A percentile compares a stretch with the other conserved stretches of the same genome.
Evolutionary conservation across 1,139 yeast genomes (phyloP).

Genomic region (Meyerozyma guilliermondii): DNA sequence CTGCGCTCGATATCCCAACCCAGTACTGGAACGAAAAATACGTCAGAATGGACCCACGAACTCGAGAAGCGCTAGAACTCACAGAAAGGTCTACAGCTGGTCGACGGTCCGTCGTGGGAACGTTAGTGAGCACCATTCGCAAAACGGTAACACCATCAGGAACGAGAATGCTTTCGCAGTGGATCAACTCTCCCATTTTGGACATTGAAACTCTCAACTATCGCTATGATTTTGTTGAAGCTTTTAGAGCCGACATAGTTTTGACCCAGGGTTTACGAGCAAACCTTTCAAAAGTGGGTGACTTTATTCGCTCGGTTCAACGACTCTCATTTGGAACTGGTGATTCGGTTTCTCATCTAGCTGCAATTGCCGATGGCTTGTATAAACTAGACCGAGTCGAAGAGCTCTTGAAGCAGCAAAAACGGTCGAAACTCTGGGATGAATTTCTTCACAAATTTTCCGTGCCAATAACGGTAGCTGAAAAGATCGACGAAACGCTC

Average conservation of each 20-base stretch:
- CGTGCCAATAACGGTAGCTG: slow-evolving; percentile 26
- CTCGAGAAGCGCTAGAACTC: slow-evolving; percentile 78
- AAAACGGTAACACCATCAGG: slow-evolving; percentile 82
- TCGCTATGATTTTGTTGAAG: slow-evolving; percentile 60
- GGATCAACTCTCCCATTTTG: slow-evolving; percentile 81
- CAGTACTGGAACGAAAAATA: slow-evolving; percentile 41
- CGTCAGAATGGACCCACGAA: slow-evolving; percentile 78
- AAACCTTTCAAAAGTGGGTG: slow-evolving; percentile 27
- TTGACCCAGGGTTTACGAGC: slow-evolving; percentile 26
- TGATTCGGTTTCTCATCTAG: slow-evolving; percentile 26
- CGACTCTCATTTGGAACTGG: slow-evolving; percentile 33
- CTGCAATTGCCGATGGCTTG: slow-evolving; percentile 30
- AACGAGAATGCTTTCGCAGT: slow-evolving; percentile 64
- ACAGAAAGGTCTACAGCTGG: slow-evolving; percentile 48
- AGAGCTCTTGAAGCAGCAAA: slow-evolving; percentile 15
- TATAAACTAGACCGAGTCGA: slow-evolving; percentile 21
- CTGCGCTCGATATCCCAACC: slow-evolving; percentile 32
- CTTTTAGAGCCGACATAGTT: slow-evolving; percentile 39
- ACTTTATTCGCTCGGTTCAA: slow-evolving; percentile 35
- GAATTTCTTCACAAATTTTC: slow-evolving; percentile 21
- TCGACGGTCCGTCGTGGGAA: slow-evolving; percentile 57
- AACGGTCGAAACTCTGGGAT: slow-evolving; percentile 7
- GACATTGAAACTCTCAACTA: slow-evolving; percentile 47
- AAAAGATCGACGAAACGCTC: slow-evolving; percentile 24
- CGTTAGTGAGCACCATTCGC: slow-evolving; percentile 62